Conservation (phyloP, 139 green algal genomes). For the Micractinium sp. region DNA sequence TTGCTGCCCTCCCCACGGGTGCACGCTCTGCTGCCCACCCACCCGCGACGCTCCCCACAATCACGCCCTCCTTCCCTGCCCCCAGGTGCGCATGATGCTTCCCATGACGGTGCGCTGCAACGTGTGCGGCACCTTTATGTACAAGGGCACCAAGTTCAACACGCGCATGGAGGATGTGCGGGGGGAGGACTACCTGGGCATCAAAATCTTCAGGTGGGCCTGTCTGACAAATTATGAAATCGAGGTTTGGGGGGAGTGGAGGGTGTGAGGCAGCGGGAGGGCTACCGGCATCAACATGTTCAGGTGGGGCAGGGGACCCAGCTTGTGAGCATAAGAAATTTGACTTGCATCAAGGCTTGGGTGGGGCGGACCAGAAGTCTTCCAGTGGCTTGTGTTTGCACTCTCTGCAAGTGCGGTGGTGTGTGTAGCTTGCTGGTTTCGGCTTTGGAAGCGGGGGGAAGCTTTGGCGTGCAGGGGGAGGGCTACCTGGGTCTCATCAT, state of each 20-base stretch:
- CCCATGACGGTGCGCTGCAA: constrained; percentile 96
- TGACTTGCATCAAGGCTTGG: too few relatives aligned
- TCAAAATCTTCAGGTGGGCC: constrained; percentile 70
- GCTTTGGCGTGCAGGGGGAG: too few relatives aligned
- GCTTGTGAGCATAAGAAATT: too few relatives aligned
- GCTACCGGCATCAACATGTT: background rate
- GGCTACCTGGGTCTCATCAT: background rate
- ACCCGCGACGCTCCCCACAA: too few relatives aligned
- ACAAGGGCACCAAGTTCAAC: constrained; percentile 99
- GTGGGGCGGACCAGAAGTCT: too few relatives aligned
- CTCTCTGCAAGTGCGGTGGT: too few relatives aligned
- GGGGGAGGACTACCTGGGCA: constrained; percentile 94
- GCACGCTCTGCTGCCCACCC: too few relatives aligned
- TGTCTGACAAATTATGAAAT: background rate
- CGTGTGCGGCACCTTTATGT: constrained; percentile 98
- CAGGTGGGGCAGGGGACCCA: too few relatives aligned
- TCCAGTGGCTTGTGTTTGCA: too few relatives aligned
- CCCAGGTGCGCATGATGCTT: constrained; percentile 94
- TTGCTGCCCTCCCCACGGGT: too few relatives aligned
- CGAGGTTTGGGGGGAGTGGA: background rate
- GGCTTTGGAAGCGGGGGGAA: too few relatives aligned
- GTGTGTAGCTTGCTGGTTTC: too few relatives aligned
- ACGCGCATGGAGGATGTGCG: constrained; percentile 93
- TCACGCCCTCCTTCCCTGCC: background rate
- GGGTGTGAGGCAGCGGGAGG: background rate